Evolutionary conservation across 805 yeast species (phyloP), one percentile per base, ranked within the genome.

Genomic region (Cyberlindnera saturnus): DNA sequence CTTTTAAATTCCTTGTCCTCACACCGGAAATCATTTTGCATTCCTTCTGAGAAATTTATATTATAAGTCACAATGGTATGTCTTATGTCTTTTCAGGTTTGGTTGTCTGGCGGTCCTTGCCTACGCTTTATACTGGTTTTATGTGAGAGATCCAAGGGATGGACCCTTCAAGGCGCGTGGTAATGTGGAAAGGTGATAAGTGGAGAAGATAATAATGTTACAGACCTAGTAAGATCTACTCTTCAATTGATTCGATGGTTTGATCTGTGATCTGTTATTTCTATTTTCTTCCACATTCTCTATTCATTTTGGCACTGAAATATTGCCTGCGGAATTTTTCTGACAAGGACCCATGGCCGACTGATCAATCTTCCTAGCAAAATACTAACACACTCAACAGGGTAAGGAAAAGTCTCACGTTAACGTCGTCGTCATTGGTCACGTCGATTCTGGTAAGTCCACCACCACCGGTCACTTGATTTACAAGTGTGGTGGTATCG

Each of bases 381-480:
- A 5, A 9, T 20, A 43, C 52, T 46, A 53, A 49, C 56, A 54
- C 41, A 39, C 33, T 16, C 38, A 3, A 65, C 53, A 67, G 95
- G 96, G 96, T 82, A 88, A 88, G 77, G 96, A 82, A 69, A 90
- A 91, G 85, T 67, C 79, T 76, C 98, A 91, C 86, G 86, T 91
- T 81, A 91, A 91, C 96, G 95, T 91, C 79, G 99, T 93, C 75
- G 98, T 93, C 72, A 91, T 91, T 75, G 99, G 98, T 77, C 98
- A 91, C 96, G 98, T 93, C 97, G 98, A 91, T 79, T 90, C 97
- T 66, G 91, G 91, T 78, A 86, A 86, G 80, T 91, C 97, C 57
- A 90, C 98, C 70, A 91, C 97, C 76, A 90, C 98, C 73, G 97
- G 97, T 77, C 97, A 90, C 84, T 86, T 90, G 77, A 89, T 90